Conservation (phyloP, 208 protist species). For the Trypanosoma platydactyli region DNA sequence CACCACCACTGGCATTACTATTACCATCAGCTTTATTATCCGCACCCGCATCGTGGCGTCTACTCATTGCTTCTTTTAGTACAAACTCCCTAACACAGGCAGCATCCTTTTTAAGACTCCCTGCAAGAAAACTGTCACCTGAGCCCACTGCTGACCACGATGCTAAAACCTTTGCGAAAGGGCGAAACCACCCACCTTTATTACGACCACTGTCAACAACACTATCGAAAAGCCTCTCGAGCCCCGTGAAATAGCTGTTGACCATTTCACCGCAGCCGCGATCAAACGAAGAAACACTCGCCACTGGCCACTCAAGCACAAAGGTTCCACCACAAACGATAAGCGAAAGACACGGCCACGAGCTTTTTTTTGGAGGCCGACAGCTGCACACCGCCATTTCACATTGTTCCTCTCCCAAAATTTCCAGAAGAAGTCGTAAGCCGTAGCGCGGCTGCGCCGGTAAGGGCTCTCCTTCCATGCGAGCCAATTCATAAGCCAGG, state of each 20-base stretch:
- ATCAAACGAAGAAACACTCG: neutral
- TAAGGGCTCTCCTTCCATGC: slow-evolving; percentile 31
- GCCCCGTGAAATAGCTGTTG: neutral
- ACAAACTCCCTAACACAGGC: slow-evolving; percentile 24
- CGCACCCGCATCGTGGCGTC: neutral
- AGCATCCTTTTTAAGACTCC: slow-evolving; percentile 23
- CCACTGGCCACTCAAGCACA: slow-evolving; percentile 21
- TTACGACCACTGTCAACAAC: slow-evolving; percentile 10
- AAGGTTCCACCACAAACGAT: slow-evolving; percentile 41
- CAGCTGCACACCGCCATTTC: neutral
- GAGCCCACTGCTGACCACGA: too few species aligned
- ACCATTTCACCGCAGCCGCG: neutral
- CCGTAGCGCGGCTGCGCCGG: slow-evolving; percentile 37
- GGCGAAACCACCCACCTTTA: neutral
- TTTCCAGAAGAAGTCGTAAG: slow-evolving; percentile 43
- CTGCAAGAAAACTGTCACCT: slow-evolving; percentile 6
- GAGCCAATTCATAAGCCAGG: slow-evolving; percentile 9
- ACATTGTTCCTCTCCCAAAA: slow-evolving; percentile 42
- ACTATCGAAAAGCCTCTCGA: slow-evolving; percentile 22
- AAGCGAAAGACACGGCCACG: slow-evolving; percentile 43
- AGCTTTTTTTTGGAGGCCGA: neutral
- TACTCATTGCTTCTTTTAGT: slow-evolving; percentile 7
- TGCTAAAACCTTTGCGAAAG: neutral
- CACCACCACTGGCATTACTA: too few species aligned
- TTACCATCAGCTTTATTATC: neutral